Evolutionary conservation across 768 basidiomycete genomes (phyloP), one percentile per base, ranked within the genome.

Genomic region (Tephrocybe sp.): DNA sequence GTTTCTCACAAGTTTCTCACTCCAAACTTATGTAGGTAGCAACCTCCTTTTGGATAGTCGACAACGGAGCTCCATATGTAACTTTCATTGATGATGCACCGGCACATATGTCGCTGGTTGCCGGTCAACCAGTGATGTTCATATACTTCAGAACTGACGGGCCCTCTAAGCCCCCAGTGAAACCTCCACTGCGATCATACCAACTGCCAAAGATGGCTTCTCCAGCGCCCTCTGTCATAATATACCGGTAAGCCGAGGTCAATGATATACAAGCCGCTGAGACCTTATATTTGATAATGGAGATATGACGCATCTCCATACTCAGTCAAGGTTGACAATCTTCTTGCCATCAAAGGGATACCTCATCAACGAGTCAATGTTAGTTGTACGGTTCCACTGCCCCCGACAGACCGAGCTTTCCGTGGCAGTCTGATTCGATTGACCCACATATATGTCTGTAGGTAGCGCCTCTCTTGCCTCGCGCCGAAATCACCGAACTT

Each of bases 271-370:
- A 20, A 20, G n/a, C 28, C 37, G 37, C 15, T 18, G 37, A 9
- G 17, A 30, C 5, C 28, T 30, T 30, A 14, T 21, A 32, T 34
- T 42, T 39, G n/a, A n/a, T n/a, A n/a, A n/a, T n/a, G n/a, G n/a
- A 81, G 80, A 34, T 83, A 84, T 60, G 69, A 79, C 51, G 64
- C 69, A 3, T 83, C 81, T 10, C 80, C 81, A 1, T 81, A 75
- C 52, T 71, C 73, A 14, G 66, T 64, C 36, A 82, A 84, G 59
- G 66, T 83, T 41, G 79, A 80, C 62, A 73, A 79, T 57, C 62
- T 79, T 30, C 69, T 84, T 3, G 53, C 70, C 1, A 55, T 83
- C 50, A 83, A 83, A 59, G 65, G 69, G 14, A 73, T 84, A 3
- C 70, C 73, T 0, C 72, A 83, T 62, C 59, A 65, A 15, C 67